Conservation (phyloP, 2,329 filamentous ascomycete species). For the Colletotrichum lentis region DNA sequence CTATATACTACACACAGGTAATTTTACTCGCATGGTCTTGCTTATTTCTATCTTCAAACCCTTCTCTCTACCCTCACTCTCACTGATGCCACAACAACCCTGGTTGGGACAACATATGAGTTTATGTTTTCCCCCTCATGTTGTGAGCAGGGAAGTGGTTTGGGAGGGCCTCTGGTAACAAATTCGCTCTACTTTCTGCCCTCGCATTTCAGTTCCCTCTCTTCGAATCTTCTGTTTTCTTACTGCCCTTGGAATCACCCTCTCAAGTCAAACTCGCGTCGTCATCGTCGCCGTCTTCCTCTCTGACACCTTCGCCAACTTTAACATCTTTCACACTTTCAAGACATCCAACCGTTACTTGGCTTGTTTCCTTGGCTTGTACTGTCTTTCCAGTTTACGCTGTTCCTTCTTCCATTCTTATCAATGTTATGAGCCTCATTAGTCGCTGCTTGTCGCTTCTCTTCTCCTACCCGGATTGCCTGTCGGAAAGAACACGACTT, state of each 20-base stretch:
- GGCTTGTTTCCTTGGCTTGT: too few species aligned
- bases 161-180: too few species aligned
- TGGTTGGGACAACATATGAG: too few species aligned
- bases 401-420: background rate
- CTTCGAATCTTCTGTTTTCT: too few species aligned
- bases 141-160: too few species aligned
- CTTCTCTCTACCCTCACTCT: background rate
- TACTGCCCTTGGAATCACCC: too few species aligned
- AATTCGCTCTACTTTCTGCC: background rate
- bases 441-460: too few species aligned
- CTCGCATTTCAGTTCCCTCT: too few species aligned
- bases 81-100: too few species aligned
- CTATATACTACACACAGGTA: conserved; percentile 2
- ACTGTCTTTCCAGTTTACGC: too few species aligned
- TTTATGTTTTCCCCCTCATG: background rate
- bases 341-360: background rate
- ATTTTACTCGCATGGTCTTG: background rate
- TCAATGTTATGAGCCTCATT: background rate
- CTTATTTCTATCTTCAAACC: background rate
- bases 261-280: background rate
- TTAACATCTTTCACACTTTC: background rate
- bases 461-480: background rate
- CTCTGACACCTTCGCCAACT: background rate
- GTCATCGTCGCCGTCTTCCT: too few species aligned
- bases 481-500: too few species aligned